Base-by-base conservation (phyloP, 2,329 filamentous ascomycete species). In the Neofusicoccum ribis region DNA sequence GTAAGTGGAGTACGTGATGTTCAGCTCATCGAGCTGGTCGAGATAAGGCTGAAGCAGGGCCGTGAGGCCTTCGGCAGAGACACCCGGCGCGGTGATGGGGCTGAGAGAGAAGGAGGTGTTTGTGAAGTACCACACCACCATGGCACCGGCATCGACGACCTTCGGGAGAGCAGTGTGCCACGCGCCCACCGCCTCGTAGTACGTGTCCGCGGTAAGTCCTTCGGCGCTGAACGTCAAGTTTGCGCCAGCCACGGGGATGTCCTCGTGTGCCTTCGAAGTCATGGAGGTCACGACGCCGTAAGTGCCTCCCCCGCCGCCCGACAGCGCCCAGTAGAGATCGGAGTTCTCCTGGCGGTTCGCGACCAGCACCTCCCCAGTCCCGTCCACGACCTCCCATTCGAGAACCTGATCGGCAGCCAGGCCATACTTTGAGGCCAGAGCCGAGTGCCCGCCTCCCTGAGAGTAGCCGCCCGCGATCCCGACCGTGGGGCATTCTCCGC, bases 261-360 rank as follows among this genome's bases (percentile, higher is more conserved):
- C 67, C n/a, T 64, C 60, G 63, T 74, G 70, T 14, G 71, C 72
- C 58, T 70, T 71, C 2, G 73, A 67, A 3, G 75, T 77, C 52
- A 75, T 52, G 1, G 73, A 72, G 12, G 72, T 46, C 7, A 76
- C 72, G 15, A 76, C 69, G 14, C 70, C 76, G 51, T 70, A 77
- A 0, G 72, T 75, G 23, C 72, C 72, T 2, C 72, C 74, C 0
- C 75, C 75, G 36, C 74, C 76, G 4, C 72, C 72, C 11, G 66
- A 68, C 1, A 78, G 67, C 11, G 76, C 76, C 76, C 75, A 78
- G 67, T 73, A 78, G 0, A 77, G 70, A 49, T 78, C 75, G 2
- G 67, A 31, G 63, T 77, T 73, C 20, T 72, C 34, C 5, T 68
- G 7, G 67, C 70, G 15, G 69, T 59, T 6, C 71, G 70, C 6